phyloP scores from a whole-genome alignment of 2,329 filamentous ascomycete species.

The Eurotiales sp. region DNA sequence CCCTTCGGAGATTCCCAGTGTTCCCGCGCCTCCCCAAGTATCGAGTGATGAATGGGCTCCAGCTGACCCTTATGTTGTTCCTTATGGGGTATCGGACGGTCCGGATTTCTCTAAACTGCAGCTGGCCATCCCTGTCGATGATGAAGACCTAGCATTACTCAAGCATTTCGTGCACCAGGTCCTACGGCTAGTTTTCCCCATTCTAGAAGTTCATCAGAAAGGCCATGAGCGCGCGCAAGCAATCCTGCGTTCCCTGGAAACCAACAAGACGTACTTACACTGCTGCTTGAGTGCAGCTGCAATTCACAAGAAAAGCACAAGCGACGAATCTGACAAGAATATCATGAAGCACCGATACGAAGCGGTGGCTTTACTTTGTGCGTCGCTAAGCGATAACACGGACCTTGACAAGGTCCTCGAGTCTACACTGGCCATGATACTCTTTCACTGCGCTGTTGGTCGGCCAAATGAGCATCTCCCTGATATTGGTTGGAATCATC shows the following conservation, averaged over 20 bases:
- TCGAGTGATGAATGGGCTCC: no score
- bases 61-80: no score
- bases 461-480: constrained; percentile 77
- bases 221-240: constrained; percentile 76
- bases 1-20: no score
- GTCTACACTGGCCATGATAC: constrained; percentile 89
- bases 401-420: constrained; percentile 87
- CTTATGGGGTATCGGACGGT: no score
- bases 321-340: constrained; percentile 68
- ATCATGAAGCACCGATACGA: constrained; percentile 91
- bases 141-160: constrained; percentile 79
- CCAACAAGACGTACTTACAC: constrained; percentile 90
- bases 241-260: constrained; percentile 81
- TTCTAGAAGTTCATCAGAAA: constrained; percentile 84
- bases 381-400: constrained; percentile 73
- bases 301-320: constrained; percentile 81
- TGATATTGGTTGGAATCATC: constrained; percentile 94
- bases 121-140: constrained; percentile 59
- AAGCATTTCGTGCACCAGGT: constrained; percentile 90
- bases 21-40: no score
- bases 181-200: constrained; percentile 83
- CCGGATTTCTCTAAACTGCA: no score
- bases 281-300: constrained; percentile 92
- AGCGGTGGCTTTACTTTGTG: constrained; percentile 80
- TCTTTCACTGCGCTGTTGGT: constrained; percentile 91